phyloP scores from a whole-genome alignment of 441 rosid genomes.

The Brassica hybrid region DNA sequence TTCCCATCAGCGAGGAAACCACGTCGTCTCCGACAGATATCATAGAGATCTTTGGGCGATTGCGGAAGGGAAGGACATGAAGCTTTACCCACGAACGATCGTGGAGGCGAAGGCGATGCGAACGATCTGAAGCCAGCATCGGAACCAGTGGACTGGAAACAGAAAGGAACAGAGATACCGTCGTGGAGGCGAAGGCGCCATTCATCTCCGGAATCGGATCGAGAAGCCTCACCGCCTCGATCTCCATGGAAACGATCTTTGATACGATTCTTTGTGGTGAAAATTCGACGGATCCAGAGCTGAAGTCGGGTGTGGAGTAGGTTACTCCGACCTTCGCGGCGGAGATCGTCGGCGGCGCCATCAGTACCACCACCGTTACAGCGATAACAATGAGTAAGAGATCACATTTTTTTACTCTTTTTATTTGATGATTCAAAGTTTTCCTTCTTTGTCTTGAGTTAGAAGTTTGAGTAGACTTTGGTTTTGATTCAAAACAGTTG shows the following conservation, averaged over 20 bases:
- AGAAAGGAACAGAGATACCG: conserved; percentile 65
- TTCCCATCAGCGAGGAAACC: too few species aligned
- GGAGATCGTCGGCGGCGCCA: conserved; percentile 36
- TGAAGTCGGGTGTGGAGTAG: conserved; percentile 41
- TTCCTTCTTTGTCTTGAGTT: not conserved
- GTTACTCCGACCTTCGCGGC: conserved; percentile 62
- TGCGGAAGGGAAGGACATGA: conserved; percentile 65
- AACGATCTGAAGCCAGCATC: conserved; percentile 59
- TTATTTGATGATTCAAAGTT: not conserved
- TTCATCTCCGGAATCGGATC: conserved; percentile 54
- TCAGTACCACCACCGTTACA: not conserved
- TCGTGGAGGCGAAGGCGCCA: conserved; percentile 66
- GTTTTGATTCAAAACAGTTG: not conserved
- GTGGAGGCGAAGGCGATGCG: too few species aligned
- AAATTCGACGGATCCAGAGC: conserved; percentile 12
- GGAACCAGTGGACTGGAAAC: conserved; percentile 66
- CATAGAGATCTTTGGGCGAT: conserved; percentile 61
- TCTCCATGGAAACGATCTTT: not conserved
- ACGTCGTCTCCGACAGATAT: conserved; percentile 74
- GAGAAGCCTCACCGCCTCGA: too few species aligned
- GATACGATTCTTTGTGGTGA: not conserved
- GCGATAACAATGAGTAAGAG: not conserved
- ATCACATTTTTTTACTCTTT: not conserved
- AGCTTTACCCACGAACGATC: conserved; percentile 62
- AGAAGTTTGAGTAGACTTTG: too few species aligned